A percentile compares a stretch with the other conserved stretches of the same genome.
phyloP scores from a whole-genome alignment of 371 early-diverging fungal genomes.

The Parasitella parasitica region DNA sequence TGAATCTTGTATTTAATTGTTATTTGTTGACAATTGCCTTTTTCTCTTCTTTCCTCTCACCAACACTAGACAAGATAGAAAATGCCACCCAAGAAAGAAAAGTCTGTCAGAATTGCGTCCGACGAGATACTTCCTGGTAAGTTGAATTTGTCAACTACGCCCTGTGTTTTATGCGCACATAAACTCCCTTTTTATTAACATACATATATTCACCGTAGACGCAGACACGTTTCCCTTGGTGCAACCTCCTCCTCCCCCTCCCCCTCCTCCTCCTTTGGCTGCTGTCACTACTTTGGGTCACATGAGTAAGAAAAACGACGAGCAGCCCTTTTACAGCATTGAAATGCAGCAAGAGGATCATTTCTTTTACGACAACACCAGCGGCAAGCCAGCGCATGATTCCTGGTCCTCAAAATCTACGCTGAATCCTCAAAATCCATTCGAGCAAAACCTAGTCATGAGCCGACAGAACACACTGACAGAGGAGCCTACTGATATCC shows the following conservation, averaged over 20 bases:
- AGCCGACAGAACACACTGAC: neutral
- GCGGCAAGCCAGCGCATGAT: neutral
- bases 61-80: neutral
- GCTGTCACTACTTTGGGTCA: neutral
- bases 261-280: conserved; percentile 1
- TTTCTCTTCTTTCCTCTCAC: neutral
- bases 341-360: conserved; percentile 27
- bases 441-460: neutral
- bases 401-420: conserved; percentile 13
- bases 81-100: conserved; percentile 8
- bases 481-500: neutral
- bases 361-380: conserved; percentile 20
- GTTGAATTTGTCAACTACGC: neutral
- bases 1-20: neutral
- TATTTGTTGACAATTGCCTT: neutral
- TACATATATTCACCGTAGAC: neutral
- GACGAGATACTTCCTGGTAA: conserved; percentile 18
- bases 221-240: conserved; percentile 4
- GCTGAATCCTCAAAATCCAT: conserved; percentile 9
- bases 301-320: conserved; percentile 9
- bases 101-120: conserved; percentile 15
- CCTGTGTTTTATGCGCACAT: neutral
- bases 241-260: neutral
- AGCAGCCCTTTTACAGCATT: conserved; percentile 19
- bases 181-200: neutral